These are phyloP conservation scores for Alternaria longipes DNA, from an alignment of 2,329 filamentous ascomycete genomes.

Conservation along the genomic window DNA sequence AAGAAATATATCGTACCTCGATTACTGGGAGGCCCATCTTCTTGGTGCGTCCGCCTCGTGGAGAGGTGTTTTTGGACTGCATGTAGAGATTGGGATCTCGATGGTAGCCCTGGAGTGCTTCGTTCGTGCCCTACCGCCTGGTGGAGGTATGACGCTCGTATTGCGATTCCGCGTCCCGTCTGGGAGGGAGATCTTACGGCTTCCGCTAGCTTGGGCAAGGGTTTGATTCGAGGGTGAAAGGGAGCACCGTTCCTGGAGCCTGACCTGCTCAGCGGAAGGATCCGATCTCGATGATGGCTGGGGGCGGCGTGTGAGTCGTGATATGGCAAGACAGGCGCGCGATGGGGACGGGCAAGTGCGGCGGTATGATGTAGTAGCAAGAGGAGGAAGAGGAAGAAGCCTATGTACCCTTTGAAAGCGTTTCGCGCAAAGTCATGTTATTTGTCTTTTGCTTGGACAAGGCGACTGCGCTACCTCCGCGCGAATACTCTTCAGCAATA, in stretches of 20 bases:
- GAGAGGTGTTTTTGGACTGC: conserved; percentile 30
- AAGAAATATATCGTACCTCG: conserved; percentile 38
- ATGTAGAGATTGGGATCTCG: conserved; percentile 17
- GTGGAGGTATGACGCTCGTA: conserved; percentile 41
- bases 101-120: conserved; percentile 6
- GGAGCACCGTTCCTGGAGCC: not conserved
- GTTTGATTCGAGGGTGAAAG: not conserved
- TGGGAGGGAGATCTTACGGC: conserved; percentile 32
- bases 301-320: not conserved
- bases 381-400: not conserved
- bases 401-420: not conserved
- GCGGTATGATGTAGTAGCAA: not conserved
- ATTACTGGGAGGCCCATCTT: conserved; percentile 44
- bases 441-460: conserved; percentile 16
- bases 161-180: conserved; percentile 30
- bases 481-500: conserved; percentile 25
- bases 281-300: not conserved
- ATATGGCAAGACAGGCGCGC: conserved; percentile 6
- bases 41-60: conserved; percentile 25
- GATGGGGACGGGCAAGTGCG: conserved; percentile 1
- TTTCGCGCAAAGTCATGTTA: conserved; percentile 10
- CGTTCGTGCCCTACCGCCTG: conserved; percentile 16
- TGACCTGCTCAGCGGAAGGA: not conserved
- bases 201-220: conserved; percentile 21
- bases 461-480: conserved; percentile 27